Conservation (phyloP, 805 yeast genomes). For the Wickerhamomyces chaumierensis region DNA sequence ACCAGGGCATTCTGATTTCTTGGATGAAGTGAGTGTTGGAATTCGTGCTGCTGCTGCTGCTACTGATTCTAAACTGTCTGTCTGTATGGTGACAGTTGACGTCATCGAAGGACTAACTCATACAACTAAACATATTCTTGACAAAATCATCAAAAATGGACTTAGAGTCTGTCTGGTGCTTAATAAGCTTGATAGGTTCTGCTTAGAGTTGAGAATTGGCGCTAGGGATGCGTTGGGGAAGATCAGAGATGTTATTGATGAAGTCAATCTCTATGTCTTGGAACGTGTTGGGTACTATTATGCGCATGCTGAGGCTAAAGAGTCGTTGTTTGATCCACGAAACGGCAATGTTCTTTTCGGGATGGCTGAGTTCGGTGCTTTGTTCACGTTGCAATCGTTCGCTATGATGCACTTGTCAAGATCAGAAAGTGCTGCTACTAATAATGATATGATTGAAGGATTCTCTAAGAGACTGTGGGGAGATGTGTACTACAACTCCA, state of each 20-base stretch:
- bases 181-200: constrained; percentile 79
- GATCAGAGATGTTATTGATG: constrained; percentile 45
- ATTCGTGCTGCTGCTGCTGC: constrained; percentile 39
- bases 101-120: constrained; percentile 70
- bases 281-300: constrained; percentile 6
- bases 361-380: constrained; percentile 48
- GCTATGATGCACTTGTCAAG: constrained; percentile 32
- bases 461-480: constrained; percentile 71
- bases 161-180: constrained; percentile 49
- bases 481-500: constrained; percentile 39
- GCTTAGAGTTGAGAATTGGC: constrained; percentile 71
- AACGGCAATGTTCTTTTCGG: constrained; percentile 64
- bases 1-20: constrained; percentile 86
- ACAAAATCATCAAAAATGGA: constrained; percentile 37
- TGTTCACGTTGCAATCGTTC: constrained; percentile 61
- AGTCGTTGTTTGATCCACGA: constrained; percentile 40
- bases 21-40: constrained; percentile 57
- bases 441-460: constrained; percentile 18
- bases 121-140: constrained; percentile 40
- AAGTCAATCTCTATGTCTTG: constrained; percentile 44
- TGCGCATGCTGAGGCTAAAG: constrained; percentile 11
- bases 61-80: too few relatives aligned
- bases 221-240: constrained; percentile 66
- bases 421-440: constrained; percentile 17
- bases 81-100: constrained; percentile 65